A percentile compares a stretch with the other conserved stretches of the same genome.
Conservation (phyloP, 192 early-diverging fungal genomes). For the Entomortierella chlamydospora region DNA sequence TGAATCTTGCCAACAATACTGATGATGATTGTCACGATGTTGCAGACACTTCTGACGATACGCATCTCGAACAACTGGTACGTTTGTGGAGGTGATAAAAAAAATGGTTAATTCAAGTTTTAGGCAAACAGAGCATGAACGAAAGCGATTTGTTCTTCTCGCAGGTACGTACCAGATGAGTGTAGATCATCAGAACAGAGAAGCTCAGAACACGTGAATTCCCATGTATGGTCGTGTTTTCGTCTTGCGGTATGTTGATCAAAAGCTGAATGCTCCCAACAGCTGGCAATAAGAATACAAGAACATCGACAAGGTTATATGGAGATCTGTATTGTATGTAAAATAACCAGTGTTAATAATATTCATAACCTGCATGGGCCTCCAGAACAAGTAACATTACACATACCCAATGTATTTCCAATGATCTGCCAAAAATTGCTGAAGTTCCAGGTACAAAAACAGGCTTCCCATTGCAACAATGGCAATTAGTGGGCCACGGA, state of each 20-base stretch:
- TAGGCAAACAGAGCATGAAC: too few species aligned
- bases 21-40: slow-evolving; percentile 23
- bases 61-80: slow-evolving; percentile 29
- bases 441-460: slow-evolving; percentile 15
- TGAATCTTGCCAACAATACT: slow-evolving; percentile 21
- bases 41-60: slow-evolving; percentile 13
- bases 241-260: not conserved
- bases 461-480: slow-evolving; percentile 2
- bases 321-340: slow-evolving; percentile 2
- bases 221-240: not conserved
- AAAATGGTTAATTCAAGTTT: too few species aligned
- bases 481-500: slow-evolving; percentile 1
- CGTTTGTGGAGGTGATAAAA: too few species aligned
- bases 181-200: slow-evolving; percentile 12
- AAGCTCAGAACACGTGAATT: slow-evolving; percentile 24
- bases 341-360: too few species aligned
- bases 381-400: too few species aligned
- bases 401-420: slow-evolving; percentile 11
- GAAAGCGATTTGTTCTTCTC: too few species aligned
- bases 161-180: slow-evolving; percentile 14
- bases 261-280: slow-evolving; percentile 9
- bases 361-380: too few species aligned
- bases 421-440: slow-evolving; percentile 5
- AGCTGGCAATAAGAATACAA: slow-evolving; percentile 9
- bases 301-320: slow-evolving; percentile 19